Conservation (phyloP, 2,329 filamentous ascomycete genomes). For the Colletotrichum lindemuthianum region DNA sequence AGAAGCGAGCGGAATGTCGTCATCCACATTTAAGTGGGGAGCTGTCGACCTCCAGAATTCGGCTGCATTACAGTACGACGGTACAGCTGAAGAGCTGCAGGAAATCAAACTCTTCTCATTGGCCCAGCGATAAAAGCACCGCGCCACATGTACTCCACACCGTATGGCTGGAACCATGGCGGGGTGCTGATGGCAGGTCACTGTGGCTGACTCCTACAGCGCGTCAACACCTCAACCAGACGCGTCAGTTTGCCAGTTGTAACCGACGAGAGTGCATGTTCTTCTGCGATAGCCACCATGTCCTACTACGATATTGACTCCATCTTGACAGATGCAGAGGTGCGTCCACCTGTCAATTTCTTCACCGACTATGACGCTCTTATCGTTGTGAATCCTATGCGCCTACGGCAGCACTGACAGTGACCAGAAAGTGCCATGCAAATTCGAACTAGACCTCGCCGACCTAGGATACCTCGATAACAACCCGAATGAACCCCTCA, state of each 20-base stretch:
- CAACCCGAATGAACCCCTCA: slow-evolving; percentile 76
- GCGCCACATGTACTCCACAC: neutral
- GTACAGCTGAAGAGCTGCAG: neutral
- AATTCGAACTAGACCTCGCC: slow-evolving; percentile 89
- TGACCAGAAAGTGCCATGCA: slow-evolving; percentile 89
- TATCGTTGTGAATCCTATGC: no score
- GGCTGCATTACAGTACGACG: neutral
- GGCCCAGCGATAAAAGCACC: accelerated
- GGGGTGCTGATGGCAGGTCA: slow-evolving; percentile 1
- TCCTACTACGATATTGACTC: slow-evolving; percentile 88
- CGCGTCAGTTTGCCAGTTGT: slow-evolving; percentile 12
- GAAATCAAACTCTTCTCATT: slow-evolving; percentile 11
- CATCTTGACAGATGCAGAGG: slow-evolving; percentile 86
- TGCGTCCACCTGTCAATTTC: slow-evolving; percentile 44
- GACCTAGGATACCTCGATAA: slow-evolving; percentile 91
- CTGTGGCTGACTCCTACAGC: neutral
- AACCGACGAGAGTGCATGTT: neutral
- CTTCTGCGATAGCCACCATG: slow-evolving; percentile 46
- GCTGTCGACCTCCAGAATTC: slow-evolving; percentile 9
- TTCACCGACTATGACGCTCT: neutral
- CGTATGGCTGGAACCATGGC: neutral
- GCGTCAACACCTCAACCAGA: slow-evolving; percentile 13
- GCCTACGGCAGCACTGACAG: neutral
- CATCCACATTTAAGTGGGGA: slow-evolving; percentile 28
- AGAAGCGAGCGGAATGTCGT: slow-evolving; percentile 21